These are phyloP conservation scores for Coniosporium tulheliwenetii DNA, from an alignment of 2,329 filamentous ascomycete species.

Conservation along the genomic window DNA sequence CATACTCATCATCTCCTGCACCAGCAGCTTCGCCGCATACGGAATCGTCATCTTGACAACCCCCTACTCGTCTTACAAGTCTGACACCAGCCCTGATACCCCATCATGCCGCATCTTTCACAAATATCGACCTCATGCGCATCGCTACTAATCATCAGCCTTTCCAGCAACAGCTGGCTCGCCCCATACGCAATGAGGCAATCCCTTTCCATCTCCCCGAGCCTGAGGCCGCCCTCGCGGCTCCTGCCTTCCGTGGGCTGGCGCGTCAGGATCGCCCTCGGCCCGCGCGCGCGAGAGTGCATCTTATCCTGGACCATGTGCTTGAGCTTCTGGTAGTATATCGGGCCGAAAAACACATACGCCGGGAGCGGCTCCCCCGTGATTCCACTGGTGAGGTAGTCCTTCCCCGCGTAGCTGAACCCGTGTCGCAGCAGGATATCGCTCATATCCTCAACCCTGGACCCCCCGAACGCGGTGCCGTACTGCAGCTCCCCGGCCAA, in stretches of 20 bases:
- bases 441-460: conserved; percentile 78
- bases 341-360: conserved; percentile 96
- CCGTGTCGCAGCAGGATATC: conserved; percentile 71
- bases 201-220: conserved; percentile 98
- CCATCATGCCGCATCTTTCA: conserved; percentile 86
- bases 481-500: conserved; percentile 76
- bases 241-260: conserved; percentile 95
- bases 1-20: conserved; percentile 96
- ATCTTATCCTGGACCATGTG: conserved; percentile 99
- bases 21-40: conserved; percentile 88
- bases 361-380: conserved; percentile 87
- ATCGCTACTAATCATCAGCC: conserved; percentile 89
- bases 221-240: conserved; percentile 74
- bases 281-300: conserved; percentile 86
- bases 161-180: conserved; percentile 77
- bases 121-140: conserved; percentile 86
- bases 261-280: conserved; percentile 77
- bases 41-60: conserved; percentile 93
- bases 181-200: conserved; percentile 96
- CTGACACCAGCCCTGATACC: conserved; percentile 88
- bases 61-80: conserved; percentile 70
- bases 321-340: conserved; percentile 99
- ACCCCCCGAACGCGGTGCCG: conserved; percentile 74
- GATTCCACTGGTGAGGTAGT: conserved; percentile 88
- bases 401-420: conserved; percentile 94